Base-by-base conservation (phyloP, 1,284 basidiomycete species). In the Cronartium quercuum region DNA sequence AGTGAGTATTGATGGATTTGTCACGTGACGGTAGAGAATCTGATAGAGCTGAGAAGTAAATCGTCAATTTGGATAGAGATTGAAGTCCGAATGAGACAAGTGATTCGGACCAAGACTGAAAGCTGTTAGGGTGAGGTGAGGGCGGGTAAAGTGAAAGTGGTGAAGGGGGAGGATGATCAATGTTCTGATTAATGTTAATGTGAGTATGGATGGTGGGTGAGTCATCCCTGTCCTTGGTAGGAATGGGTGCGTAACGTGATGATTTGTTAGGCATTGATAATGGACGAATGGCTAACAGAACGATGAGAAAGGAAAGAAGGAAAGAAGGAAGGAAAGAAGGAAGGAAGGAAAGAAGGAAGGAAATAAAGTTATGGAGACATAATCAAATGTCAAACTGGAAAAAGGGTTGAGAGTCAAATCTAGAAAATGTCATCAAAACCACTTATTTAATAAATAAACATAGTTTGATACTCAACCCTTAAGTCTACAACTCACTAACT, bases 41-140 rank as follows among this genome's bases (percentile, higher is more conserved):
- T 44, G 47, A 34, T 42, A 41, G 24, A 70, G 58, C 37, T 70
- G 35, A 41, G n/a, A 47, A 38, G 40, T 38, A 35, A 63, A 35
- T 63, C 38, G 58, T 34, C 38, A 60, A 35, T 58, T 60, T 18
- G 51, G 29, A 29, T 1, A 29, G 29, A 29, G 29, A 29, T 29
- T 29, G 29, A 29, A 29, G 29, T 29, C 29, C 29, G 29, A 29
- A 41, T 68, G 55, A 58, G 34, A 29, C 21, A 51, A 68, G 7
- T 7, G 66, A 68, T 21, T 41, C 61, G 51, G 66, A 60, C 66
- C 66, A 67, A 51, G 13, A 15, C 66, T 51, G 57, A 34, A 29
- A 29, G 29, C 29, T 29, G 21, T 21, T 15, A 34, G 42, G 42
- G 38, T 10, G 66, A 67, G 10, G 42, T 29, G 13, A 57, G 58